These are phyloP conservation scores for Colletotrichum melonis DNA, from an alignment of 2,329 filamentous ascomycete genomes.

Conservation along the genomic window DNA sequence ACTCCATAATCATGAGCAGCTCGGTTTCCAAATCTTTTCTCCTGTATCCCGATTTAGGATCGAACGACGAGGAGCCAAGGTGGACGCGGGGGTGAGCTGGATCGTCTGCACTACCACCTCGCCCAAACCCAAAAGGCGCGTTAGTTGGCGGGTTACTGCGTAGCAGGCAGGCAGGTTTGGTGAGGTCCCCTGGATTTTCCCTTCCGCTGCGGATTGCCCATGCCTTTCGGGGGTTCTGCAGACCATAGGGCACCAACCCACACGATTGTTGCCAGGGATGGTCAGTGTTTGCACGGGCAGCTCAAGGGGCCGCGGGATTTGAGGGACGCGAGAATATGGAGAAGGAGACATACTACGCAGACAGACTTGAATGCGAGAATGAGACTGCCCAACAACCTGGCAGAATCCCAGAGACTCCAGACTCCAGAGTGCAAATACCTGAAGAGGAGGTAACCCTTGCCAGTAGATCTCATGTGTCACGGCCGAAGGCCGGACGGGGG, in stretches of 20 bases:
- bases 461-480: conserved; percentile 19
- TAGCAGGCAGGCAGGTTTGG: background rate
- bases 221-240: background rate
- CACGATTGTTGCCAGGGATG: background rate
- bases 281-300: background rate
- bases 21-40: background rate
- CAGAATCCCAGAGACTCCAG: background rate
- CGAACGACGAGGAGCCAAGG: conserved; percentile 15
- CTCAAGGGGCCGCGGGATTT: conserved; percentile 11
- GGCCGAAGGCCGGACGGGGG: conserved; percentile 17
- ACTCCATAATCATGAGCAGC: background rate
- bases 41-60: conserved; percentile 11
- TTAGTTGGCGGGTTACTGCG: background rate
- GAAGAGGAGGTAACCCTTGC: background rate
- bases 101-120: conserved; percentile 11
- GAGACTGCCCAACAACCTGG: background rate
- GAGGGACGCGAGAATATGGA: conserved; percentile 20
- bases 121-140: conserved; percentile 7
- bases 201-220: background rate
- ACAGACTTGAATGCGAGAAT: background rate
- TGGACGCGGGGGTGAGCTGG: conserved; percentile 13
- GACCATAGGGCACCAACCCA: background rate
- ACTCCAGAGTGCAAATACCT: background rate
- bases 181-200: background rate
- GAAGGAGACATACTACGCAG: background rate